Conservation (phyloP, 176 grass and related monocot genomes). For the Zoysia pacifica region DNA sequence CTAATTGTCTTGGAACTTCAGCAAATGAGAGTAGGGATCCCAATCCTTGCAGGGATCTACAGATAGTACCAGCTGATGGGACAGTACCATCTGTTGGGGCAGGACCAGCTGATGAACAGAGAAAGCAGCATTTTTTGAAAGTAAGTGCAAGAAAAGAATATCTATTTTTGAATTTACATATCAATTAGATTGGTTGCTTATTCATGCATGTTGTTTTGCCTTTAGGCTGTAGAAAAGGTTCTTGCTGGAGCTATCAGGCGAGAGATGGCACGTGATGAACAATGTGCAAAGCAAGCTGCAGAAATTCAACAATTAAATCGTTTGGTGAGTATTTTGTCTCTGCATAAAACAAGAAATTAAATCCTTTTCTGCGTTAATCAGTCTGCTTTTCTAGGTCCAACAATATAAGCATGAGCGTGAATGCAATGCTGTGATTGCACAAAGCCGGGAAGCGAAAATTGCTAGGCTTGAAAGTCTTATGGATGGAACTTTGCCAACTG, state of each 20-base stretch:
- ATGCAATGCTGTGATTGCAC: conserved; percentile 92
- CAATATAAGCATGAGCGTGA: conserved; percentile 97
- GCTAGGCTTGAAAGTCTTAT: conserved; percentile 94
- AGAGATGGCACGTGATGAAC: conserved; percentile 88
- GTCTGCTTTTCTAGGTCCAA: conserved; percentile 66
- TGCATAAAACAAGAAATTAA: conserved; percentile 12
- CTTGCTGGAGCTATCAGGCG: conserved; percentile 88
- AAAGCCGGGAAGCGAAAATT: conserved; percentile 94
- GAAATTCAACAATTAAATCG: conserved; percentile 89
- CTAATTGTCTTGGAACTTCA: conserved; percentile 47
- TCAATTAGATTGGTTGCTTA: background rate
- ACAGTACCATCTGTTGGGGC: conserved; percentile 44
- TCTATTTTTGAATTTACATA: background rate
- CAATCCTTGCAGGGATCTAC: conserved; percentile 56
- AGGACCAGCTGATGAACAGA: conserved; percentile 49
- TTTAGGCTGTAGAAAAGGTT: conserved; percentile 89
- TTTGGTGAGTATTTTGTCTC: conserved; percentile 56
- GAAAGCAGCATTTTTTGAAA: conserved; percentile 64
- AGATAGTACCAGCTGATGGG: conserved; percentile 59
- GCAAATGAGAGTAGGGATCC: conserved; percentile 45
- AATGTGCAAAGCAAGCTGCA: conserved; percentile 79
- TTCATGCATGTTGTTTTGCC: conserved; percentile 33
- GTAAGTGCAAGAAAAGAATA: conserved; percentile 48
- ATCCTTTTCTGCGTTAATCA: conserved; percentile 12
- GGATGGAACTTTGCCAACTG: conserved; percentile 91